These are phyloP conservation scores for Chlorella sp. DNA, from an alignment of 139 green algal genomes.

Conservation along the genomic window DNA sequence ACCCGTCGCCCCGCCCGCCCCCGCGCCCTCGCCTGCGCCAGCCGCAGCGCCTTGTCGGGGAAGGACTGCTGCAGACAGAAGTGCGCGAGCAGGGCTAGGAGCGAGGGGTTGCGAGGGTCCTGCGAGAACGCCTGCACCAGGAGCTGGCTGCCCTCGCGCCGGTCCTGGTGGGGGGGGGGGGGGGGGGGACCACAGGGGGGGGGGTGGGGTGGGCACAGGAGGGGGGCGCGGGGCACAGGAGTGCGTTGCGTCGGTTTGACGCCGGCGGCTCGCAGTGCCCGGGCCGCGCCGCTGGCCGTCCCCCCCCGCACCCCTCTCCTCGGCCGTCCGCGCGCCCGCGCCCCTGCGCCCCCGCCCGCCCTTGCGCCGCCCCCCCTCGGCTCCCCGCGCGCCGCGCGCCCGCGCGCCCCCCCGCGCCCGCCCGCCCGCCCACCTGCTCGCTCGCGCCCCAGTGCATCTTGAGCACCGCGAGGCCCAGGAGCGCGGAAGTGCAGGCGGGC, in stretches of 20 bases:
- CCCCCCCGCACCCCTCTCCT: no score
- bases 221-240: not conserved
- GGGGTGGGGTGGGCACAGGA: not conserved
- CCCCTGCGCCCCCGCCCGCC: not conserved
- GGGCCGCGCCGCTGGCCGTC: not conserved
- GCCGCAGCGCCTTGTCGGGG: conserved; percentile 32
- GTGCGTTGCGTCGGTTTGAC: not conserved
- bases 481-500: conserved; percentile 65
- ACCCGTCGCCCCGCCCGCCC: not conserved
- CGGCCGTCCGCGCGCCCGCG: no score
- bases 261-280: not conserved
- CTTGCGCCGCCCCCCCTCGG: no score
- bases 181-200: not conserved
- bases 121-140: conserved; percentile 74
- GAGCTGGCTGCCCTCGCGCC: conserved; percentile 67
- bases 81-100: conserved; percentile 70
- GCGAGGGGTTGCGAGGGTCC: conserved; percentile 62
- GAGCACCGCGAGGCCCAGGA: conserved; percentile 75
- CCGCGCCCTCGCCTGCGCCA: not conserved
- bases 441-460: conserved; percentile 10
- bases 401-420: not conserved
- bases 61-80: conserved; percentile 69
- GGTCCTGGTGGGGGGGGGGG: conserved; percentile 42
- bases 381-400: not conserved
- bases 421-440: conserved; percentile 1